These are phyloP conservation scores for Phylloporus scabripes DNA, from an alignment of 768 basidiomycete genomes.

Conservation along the genomic window DNA sequence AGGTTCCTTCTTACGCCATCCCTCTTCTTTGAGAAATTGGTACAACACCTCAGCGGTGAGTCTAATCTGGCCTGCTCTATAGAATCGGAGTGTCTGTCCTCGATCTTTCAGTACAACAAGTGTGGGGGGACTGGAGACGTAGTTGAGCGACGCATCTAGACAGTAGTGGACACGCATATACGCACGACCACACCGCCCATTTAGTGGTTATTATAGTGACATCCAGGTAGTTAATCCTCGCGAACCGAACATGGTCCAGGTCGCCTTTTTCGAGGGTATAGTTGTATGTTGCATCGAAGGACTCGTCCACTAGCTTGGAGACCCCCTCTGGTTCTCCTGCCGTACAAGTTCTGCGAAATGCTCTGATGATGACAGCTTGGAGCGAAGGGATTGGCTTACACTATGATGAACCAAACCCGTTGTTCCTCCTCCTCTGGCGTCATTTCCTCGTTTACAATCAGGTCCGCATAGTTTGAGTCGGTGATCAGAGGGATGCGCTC, in stretches of 20 bases:
- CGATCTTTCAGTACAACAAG: conserved; percentile 66
- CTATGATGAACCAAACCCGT: conserved; percentile 71
- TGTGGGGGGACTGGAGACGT: conserved; percentile 58
- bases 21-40: conserved; percentile 59
- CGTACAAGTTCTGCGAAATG: conserved; percentile 48
- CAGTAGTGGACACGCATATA: conserved; percentile 11
- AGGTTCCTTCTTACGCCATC: conserved; percentile 55
- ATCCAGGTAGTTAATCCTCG: conserved; percentile 81
- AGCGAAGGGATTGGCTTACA: conserved; percentile 44
- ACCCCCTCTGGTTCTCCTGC: conserved; percentile 54
- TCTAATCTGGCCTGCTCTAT: conserved; percentile 57
- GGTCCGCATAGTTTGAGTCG: conserved; percentile 70
- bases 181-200: conserved; percentile 82
- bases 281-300: conserved; percentile 74
- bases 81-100: conserved; percentile 79
- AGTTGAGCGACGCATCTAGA: background rate
- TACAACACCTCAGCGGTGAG: conserved; percentile 56
- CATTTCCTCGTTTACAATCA: conserved; percentile 67
- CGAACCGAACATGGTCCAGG: conserved; percentile 71
- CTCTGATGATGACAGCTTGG: background rate
- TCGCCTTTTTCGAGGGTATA: conserved; percentile 52
- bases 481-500: conserved; percentile 71
- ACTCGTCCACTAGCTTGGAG: conserved; percentile 63
- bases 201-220: conserved; percentile 80
- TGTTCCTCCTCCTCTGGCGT: conserved; percentile 58